phyloP scores from a whole-genome alignment of 2,329 filamentous ascomycete genomes.

The Pseudocercospora ulei region DNA sequence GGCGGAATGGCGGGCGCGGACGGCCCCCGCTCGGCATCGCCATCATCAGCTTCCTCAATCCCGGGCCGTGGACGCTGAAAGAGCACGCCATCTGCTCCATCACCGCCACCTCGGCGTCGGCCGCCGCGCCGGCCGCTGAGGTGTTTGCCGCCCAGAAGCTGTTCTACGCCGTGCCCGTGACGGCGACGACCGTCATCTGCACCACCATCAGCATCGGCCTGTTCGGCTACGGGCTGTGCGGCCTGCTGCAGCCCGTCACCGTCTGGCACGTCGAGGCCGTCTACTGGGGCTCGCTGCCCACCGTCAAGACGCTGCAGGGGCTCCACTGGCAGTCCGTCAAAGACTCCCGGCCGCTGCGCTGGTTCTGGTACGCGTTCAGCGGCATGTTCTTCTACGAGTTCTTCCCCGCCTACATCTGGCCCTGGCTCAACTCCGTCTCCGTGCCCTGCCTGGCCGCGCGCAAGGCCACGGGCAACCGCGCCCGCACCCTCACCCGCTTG shows the following conservation, averaged over 20 bases:
- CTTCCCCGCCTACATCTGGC: slow-evolving; percentile 48
- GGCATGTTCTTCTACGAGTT: slow-evolving; percentile 47
- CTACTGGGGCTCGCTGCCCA: slow-evolving; percentile 48
- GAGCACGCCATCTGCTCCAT: slow-evolving; percentile 41
- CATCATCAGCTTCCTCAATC: slow-evolving; percentile 43
- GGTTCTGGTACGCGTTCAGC: slow-evolving; percentile 43
- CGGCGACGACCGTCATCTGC: slow-evolving; percentile 42
- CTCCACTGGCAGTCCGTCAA: slow-evolving; percentile 47
- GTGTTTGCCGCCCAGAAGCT: slow-evolving; percentile 38
- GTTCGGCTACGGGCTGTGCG: slow-evolving; percentile 49
- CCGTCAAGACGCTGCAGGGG: slow-evolving; percentile 47
- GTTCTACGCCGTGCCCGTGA: slow-evolving; percentile 45
- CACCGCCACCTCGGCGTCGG: slow-evolving; percentile 29
- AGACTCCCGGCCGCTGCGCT: slow-evolving; percentile 44
- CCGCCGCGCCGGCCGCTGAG: slow-evolving; percentile 37
- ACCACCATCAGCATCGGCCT: slow-evolving; percentile 47
- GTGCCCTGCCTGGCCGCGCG: slow-evolving; percentile 48
- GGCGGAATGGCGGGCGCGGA: slow-evolving; percentile 37
- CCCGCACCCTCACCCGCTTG: slow-evolving; percentile 40
- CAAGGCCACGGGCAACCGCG: slow-evolving; percentile 43
- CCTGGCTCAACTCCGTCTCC: slow-evolving; percentile 49
- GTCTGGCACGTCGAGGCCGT: slow-evolving; percentile 51
- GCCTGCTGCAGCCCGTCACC: slow-evolving; percentile 46
- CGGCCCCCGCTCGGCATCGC: slow-evolving; percentile 38
- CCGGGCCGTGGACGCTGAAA: slow-evolving; percentile 47